Percentiles rank a stretch among this genome's conserved stretches.
These are phyloP conservation scores for Bryoglossum gracile DNA, from an alignment of 495 filamentous ascomycete genomes.

Conservation along the genomic window DNA sequence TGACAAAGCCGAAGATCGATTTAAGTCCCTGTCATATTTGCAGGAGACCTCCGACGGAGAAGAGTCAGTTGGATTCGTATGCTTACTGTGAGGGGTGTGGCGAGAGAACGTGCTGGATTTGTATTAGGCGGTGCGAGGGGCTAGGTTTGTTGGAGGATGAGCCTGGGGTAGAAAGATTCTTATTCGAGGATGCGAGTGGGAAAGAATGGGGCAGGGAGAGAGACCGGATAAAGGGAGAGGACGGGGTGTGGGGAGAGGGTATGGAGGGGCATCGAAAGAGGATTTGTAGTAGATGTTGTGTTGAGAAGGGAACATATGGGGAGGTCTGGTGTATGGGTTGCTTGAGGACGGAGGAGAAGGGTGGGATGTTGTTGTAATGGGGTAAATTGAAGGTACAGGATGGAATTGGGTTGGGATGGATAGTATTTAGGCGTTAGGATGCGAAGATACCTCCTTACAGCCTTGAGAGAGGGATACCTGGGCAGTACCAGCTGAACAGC, in stretches of 20 bases:
- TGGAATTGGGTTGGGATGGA: no score
- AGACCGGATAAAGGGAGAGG: no score
- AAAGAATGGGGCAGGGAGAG: background rate
- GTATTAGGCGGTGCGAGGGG: constrained; percentile 45
- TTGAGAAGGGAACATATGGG: constrained; percentile 20
- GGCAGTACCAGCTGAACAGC: no score
- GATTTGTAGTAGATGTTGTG: constrained; percentile 25
- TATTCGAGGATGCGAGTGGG: no score
- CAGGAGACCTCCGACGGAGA: constrained; percentile 39
- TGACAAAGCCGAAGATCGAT: constrained; percentile 14
- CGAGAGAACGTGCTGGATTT: constrained; percentile 45
- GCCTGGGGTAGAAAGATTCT: no score
- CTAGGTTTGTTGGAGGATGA: no score
- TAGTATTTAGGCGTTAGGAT: no score
- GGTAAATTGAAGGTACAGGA: no score
- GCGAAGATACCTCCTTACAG: no score
- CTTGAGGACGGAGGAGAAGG: constrained; percentile 13
- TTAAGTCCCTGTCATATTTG: constrained; percentile 47
- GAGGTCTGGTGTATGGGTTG: constrained; percentile 27
- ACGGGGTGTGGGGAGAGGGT: background rate
- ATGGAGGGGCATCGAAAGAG: constrained; percentile 13
- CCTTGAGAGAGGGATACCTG: no score
- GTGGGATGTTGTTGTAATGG: no score
- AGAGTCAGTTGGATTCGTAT: constrained; percentile 41
- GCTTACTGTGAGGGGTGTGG: constrained; percentile 44